Evolutionary conservation across 2,329 filamentous ascomycete species (phyloP), one percentile per base, ranked within the genome.

Genomic region (Ophiostoma sp.): DNA sequence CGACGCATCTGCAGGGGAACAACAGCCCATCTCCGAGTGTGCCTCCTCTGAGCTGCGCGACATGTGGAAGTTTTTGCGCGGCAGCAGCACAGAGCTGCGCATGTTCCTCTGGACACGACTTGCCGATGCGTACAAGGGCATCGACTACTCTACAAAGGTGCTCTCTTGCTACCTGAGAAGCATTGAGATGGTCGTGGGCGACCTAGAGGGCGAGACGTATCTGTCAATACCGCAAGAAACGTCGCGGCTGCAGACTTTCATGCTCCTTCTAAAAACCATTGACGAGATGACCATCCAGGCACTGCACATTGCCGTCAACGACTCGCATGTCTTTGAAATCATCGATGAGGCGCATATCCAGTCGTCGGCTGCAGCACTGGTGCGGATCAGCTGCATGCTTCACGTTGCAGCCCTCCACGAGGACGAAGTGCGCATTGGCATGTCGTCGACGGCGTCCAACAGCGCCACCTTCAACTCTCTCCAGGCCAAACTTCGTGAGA

Each of bases 31-130:
- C 55, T 79, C 80, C 2, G 81, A 86, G 66, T 83, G 80, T 55
- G 82, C 83, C 64, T 81, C 79, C 55, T 82, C 86, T 73, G 83
- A 86, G 38, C 80, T 93, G 18, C 84, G 86, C 64, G 92, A 97
- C 74, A 87, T 99, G 76, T 89, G 90, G 79, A 91, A 91, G 68
- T 98, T 98, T 72, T 81, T 99, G 3, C 84, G 90, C 67, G 88
- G 86, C 64, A 93, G 92, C 60, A 92, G 89, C 74, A 90, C 93
- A 0, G 92, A 93, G 67, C 80, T 98, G 66, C 88, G 92, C 47
- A 80, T 98, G 1, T 93, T 95, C 72, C 82, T 99, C 1, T 99
- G 95, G 95, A 89, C 90, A 71, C 88, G 92, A 66, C 84, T 99
- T n/a, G 89, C 92, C 49, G 90, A 95, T 72, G 94, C 95, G 0